Conservation (phyloP, 78 protist species). For the Dictyostelium intermedium region DNA sequence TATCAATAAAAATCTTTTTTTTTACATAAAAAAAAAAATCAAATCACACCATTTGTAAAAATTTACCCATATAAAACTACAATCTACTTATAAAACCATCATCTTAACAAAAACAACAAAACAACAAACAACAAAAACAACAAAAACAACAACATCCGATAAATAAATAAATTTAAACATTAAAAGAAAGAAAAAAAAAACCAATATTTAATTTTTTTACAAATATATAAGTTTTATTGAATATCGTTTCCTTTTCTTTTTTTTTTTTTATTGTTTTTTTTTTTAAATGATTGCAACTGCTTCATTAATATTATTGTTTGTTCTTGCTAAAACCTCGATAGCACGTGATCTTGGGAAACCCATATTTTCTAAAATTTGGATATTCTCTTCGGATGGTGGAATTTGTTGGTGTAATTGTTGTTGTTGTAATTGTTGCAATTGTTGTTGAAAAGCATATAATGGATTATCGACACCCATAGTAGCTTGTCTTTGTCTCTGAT, state of each 20-base stretch:
- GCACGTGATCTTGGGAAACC: constrained; percentile 32
- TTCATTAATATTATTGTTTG: constrained; percentile 54
- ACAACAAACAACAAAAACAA: background rate
- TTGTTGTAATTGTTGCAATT: background rate
- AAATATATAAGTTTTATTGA: background rate
- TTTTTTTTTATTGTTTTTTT: background rate
- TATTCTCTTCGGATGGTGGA: constrained; percentile 6
- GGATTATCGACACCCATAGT: background rate
- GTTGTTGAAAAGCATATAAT: constrained; percentile 5
- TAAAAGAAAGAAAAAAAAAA: background rate
- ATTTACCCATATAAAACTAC: background rate
- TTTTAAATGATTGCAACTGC: constrained; percentile 25
- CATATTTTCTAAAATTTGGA: constrained; percentile 18
- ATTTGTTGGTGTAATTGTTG: background rate
- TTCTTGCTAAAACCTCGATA: constrained; percentile 9
- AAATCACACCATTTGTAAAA: background rate
- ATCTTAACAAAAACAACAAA: too few species aligned
- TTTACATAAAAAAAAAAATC: background rate
- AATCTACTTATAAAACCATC: background rate
- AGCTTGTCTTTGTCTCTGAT: background rate
- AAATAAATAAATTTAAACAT: background rate
- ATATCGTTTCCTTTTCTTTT: background rate
- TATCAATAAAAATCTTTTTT: background rate
- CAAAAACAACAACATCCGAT: background rate
- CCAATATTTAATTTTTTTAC: background rate